Evolutionary conservation across 2,329 filamentous ascomycete genomes (phyloP).

Genomic region (Paecilomyces sp.): DNA sequence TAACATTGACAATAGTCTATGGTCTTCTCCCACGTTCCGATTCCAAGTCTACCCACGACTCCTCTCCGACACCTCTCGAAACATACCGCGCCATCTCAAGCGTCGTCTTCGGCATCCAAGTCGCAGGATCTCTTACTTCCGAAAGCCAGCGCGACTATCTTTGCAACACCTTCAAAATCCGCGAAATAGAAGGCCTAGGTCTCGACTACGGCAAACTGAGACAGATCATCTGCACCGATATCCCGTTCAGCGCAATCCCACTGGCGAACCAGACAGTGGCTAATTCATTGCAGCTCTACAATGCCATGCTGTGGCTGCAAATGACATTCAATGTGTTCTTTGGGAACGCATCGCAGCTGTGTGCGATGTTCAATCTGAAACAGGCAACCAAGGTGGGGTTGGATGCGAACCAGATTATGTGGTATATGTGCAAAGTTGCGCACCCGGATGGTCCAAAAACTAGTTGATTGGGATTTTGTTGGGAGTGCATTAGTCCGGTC

Average conservation of each 20-base stretch:
- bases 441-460: too few relatives aligned
- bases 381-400: neutral
- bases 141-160: neutral
- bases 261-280: neutral
- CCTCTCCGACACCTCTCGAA: neutral
- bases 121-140: neutral
- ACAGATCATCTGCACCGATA: neutral
- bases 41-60: neutral
- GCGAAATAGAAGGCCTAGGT: neutral
- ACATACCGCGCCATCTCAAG: neutral
- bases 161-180: neutral
- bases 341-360: neutral
- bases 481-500: too few relatives aligned
- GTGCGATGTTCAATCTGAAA: neutral
- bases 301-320: neutral
- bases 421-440: neutral
- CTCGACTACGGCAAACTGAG: neutral
- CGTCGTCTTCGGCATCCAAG: neutral
- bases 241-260: neutral
- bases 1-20: neutral
- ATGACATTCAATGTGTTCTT: neutral
- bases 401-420: neutral
- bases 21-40: neutral
- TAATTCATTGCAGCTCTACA: neutral
- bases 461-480: too few relatives aligned